Evolutionary conservation across 2,329 filamentous ascomycete genomes (phyloP).

Genomic region (Mycosphaerella arachidis): DNA sequence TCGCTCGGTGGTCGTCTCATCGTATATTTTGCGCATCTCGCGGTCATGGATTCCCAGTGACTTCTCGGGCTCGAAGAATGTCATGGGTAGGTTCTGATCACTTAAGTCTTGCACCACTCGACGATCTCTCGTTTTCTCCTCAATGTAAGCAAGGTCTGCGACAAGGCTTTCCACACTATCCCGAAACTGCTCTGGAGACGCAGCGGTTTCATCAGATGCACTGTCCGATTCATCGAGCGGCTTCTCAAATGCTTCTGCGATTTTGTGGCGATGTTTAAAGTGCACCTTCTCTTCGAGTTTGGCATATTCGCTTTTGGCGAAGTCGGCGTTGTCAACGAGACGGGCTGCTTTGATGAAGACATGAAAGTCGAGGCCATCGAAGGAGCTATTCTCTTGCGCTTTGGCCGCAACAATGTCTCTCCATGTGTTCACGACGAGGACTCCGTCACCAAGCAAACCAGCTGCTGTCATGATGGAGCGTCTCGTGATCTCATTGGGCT

Average conservation of each 20-base stretch:
- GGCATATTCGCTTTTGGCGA: constrained; percentile 22
- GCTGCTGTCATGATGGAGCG: constrained; percentile 34
- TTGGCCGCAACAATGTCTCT: constrained; percentile 23
- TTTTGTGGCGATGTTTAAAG: constrained; percentile 1
- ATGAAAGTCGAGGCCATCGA: constrained; percentile 25
- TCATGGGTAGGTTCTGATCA: constrained; percentile 35
- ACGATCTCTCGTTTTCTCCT: constrained; percentile 16
- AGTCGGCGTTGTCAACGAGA: constrained; percentile 12
- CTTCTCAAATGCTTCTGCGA: constrained; percentile 11
- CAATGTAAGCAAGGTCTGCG: constrained; percentile 25
- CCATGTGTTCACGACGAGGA: constrained; percentile 31
- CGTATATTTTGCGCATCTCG: constrained; percentile 39
- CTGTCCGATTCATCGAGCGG: not conserved
- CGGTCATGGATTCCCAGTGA: constrained; percentile 21
- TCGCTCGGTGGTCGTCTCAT: constrained; percentile 42
- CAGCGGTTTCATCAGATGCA: not conserved
- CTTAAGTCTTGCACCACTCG: constrained; percentile 33
- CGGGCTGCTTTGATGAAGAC: constrained; percentile 27
- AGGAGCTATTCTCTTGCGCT: constrained; percentile 6
- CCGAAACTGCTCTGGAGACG: constrained; percentile 2
- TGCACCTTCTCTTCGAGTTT: constrained; percentile 8
- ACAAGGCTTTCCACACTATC: constrained; percentile 16
- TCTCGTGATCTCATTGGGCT: constrained; percentile 32
- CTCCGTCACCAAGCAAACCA: constrained; percentile 29
- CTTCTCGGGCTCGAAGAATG: constrained; percentile 25